Conservation (phyloP, 2,329 filamentous ascomycete species). For the Penicillium sclerotigenum region DNA sequence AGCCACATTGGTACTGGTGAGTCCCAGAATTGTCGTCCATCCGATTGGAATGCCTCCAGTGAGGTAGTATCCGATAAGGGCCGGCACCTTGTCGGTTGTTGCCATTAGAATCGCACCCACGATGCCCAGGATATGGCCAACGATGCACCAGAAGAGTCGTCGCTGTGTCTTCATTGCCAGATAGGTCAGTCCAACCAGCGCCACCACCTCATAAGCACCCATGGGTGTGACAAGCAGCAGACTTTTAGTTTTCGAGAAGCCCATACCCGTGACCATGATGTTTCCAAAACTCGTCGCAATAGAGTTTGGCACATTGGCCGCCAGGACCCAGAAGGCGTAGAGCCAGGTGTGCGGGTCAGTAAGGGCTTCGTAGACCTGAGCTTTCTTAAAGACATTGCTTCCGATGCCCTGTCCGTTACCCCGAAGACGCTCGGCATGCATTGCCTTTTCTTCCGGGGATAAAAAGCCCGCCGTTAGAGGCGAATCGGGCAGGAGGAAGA, state of each 20-base stretch:
- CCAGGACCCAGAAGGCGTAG: slow-evolving; percentile 36
- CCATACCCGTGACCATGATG: slow-evolving; percentile 40
- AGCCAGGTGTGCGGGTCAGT: slow-evolving; percentile 39
- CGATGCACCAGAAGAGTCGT: slow-evolving; percentile 36
- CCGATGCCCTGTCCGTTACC: slow-evolving; percentile 39
- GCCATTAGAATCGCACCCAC: slow-evolving; percentile 41
- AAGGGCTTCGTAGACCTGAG: slow-evolving; percentile 36
- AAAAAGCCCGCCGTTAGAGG: slow-evolving; percentile 35
- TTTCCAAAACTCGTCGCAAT: slow-evolving; percentile 40
- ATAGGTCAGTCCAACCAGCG: slow-evolving; percentile 37
- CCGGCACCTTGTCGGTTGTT: slow-evolving; percentile 36
- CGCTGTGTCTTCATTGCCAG: slow-evolving; percentile 37
- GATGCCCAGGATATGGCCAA: slow-evolving; percentile 37
- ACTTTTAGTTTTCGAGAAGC: slow-evolving; percentile 34
- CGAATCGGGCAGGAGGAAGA: slow-evolving; percentile 38
- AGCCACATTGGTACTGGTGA: slow-evolving; percentile 38
- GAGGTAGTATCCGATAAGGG: slow-evolving; percentile 40
- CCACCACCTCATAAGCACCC: slow-evolving; percentile 40
- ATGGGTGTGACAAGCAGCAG: slow-evolving; percentile 39
- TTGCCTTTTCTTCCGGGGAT: slow-evolving; percentile 29
- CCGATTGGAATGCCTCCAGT: slow-evolving; percentile 39
- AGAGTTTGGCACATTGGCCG: slow-evolving; percentile 39
- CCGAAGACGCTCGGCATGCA: slow-evolving; percentile 34
- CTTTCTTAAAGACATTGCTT: slow-evolving; percentile 33
- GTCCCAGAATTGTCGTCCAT: slow-evolving; percentile 40